Evolutionary conservation across 768 basidiomycete species (phyloP), one percentile per base, ranked within the genome.

Genomic region (Dacryopinax primogenitus): DNA sequence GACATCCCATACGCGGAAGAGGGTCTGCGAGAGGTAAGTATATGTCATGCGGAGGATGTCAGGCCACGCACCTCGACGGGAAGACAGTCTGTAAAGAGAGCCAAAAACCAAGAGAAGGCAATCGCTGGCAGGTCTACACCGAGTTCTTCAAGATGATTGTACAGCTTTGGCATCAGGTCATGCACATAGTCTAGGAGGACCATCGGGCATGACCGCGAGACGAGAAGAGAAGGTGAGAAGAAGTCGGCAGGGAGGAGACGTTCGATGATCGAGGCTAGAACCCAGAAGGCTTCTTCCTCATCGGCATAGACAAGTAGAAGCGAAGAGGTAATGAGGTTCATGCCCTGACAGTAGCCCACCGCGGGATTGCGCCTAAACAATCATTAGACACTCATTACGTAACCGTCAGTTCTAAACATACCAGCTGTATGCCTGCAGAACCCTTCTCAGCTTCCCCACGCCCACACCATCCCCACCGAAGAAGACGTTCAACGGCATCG

Each of bases 281-380:
- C 88, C 94, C 94, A 98, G 72, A 96, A 98, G 0, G 95, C 95
- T 67, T 95, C 92, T 76, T 97, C 94, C 74, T 99, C 95, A 68
- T 95, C 88, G 0, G 92, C 90, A 68, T 95, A 87, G 0, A 92
- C 91, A 1, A 99, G 82, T 0, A 99, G 81, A 1, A 99, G 80
- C 0, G 95, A 97, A 1, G 96, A 97, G 0, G 94, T 90, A 68
- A 99, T 85, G 66, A 97, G 84, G 74, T 96, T 93, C 90, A 94
- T 93, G 51, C 90, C 90, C 75, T 94, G 92, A 68, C 90, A 95
- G 72, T 96, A 97, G 0, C 96, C 96, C 4, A 98, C 91, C 0
- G 83, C 79, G 0, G 92, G 88, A 73, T 97, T 95, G 45, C 92
- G 92, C 63, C 93, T 94, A 68, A 63, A 6, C 3, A n/a, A 12